phyloP scores from a whole-genome alignment of 495 filamentous ascomycete species.

The Talaromyces thailandensis region DNA sequence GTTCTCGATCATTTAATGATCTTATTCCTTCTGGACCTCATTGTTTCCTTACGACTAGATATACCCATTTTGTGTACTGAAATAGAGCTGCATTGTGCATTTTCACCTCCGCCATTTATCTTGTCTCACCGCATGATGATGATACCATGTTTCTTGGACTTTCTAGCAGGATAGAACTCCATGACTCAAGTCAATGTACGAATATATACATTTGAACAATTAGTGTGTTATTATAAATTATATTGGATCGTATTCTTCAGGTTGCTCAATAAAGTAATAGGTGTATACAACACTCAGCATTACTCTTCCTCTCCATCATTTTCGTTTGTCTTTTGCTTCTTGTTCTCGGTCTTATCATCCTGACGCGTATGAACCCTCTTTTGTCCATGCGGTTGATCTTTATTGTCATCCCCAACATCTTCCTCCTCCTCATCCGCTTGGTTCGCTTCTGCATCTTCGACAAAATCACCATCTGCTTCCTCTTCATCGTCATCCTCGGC shows the following conservation, averaged over 20 bases:
- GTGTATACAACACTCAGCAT: not conserved
- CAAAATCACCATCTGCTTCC: not conserved
- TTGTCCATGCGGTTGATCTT: not conserved
- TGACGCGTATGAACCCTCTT: not conserved
- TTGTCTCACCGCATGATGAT: not conserved
- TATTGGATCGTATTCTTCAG: not conserved
- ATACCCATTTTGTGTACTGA: conserved; percentile 5
- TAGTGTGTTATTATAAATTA: not conserved
- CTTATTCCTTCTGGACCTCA: not conserved
- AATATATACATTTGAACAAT: not conserved
- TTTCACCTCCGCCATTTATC: not conserved
- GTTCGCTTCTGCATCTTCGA: not conserved
- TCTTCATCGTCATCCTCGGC: not conserved
- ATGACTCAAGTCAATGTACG: not conserved
- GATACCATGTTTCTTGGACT: not conserved
- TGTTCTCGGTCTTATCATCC: not conserved
- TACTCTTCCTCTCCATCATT: not conserved
- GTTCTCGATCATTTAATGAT: not conserved
- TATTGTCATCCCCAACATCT: not conserved
- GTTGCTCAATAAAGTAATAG: not conserved
- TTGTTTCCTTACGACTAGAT: conserved; percentile 2
- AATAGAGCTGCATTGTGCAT: conserved; percentile 4
- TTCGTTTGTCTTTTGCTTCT: conserved; percentile 1
- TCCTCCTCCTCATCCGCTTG: not conserved
- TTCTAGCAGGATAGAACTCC: not conserved